A percentile compares a stretch with the other conserved stretches of the same genome.
Evolutionary conservation across 495 filamentous ascomycete genomes (phyloP).

Genomic region (Aspergillus affinis): DNA sequence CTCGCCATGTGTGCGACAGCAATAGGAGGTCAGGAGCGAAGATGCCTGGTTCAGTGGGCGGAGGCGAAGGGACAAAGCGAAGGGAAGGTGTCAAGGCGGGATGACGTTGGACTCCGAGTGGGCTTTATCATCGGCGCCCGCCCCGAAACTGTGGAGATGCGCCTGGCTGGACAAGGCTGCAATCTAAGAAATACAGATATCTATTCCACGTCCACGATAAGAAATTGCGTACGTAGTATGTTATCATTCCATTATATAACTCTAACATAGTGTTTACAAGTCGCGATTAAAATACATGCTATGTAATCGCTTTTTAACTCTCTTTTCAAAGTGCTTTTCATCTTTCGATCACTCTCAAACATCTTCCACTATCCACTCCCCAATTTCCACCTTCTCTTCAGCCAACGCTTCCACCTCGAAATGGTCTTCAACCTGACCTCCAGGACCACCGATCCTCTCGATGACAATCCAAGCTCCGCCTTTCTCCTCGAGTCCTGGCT

Average conservation of each 20-base stretch:
- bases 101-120: constrained; percentile 23
- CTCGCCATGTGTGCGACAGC: constrained; percentile 57
- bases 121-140: constrained; percentile 1
- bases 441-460: constrained; percentile 63
- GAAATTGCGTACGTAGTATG: too few species aligned
- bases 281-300: too few species aligned
- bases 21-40: background rate
- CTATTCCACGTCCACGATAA: too few species aligned
- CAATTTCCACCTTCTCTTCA: constrained; percentile 63
- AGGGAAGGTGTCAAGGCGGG: constrained; percentile 10
- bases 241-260: constrained; percentile 1
- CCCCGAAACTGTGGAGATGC: constrained; percentile 1
- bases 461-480: constrained; percentile 76
- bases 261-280: constrained; percentile 1
- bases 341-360: too few species aligned
- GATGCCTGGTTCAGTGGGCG: background rate
- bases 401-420: constrained; percentile 69
- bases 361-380: constrained; percentile 51
- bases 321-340: too few species aligned
- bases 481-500: constrained; percentile 46
- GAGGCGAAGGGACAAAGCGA: constrained; percentile 4
- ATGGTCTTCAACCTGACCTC: constrained; percentile 49
- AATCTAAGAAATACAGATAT: too few species aligned
- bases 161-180: background rate
- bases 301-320: too few species aligned